These are phyloP conservation scores for Pinus tabuliformis DNA, from an alignment of 75 land plant species.

Conservation along the genomic window DNA sequence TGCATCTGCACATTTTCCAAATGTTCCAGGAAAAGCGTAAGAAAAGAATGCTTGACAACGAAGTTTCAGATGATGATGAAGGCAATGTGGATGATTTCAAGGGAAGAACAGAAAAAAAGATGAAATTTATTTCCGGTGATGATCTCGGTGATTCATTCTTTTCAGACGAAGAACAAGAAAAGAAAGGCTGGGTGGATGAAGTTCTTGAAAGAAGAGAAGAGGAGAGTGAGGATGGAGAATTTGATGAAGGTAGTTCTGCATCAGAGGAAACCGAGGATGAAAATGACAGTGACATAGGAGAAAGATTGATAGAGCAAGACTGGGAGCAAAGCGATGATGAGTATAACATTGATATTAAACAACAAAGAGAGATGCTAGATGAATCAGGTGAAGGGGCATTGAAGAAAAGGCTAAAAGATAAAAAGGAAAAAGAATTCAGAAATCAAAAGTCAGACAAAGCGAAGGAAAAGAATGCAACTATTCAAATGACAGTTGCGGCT, in stretches of 20 bases:
- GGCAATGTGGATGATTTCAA: conserved; percentile 16
- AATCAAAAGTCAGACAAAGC: neutral
- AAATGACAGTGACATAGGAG: conserved; percentile 20
- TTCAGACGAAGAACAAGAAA: conserved; percentile 40
- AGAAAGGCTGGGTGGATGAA: conserved; percentile 79
- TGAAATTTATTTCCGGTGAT: conserved; percentile 69
- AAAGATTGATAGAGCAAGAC: conserved; percentile 26
- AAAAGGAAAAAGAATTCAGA: neutral
- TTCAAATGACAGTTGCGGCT: neutral
- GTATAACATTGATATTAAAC: conserved; percentile 14
- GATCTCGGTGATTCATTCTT: conserved; percentile 91
- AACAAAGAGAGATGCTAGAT: conserved; percentile 24
- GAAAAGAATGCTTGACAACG: conserved; percentile 74
- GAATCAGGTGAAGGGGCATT: conserved; percentile 19
- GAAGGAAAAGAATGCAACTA: conserved; percentile 9
- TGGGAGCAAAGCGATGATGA: conserved; percentile 93
- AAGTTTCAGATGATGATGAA: conserved; percentile 59
- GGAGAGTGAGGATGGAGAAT: conserved; percentile 36
- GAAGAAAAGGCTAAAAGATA: conserved; percentile 16
- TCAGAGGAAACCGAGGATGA: conserved; percentile 19
- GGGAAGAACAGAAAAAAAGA: conserved; percentile 20
- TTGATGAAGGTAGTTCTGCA: conserved; percentile 14
- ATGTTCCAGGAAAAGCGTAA: conserved; percentile 72
- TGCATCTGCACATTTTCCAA: neutral
- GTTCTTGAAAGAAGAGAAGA: conserved; percentile 47